Evolutionary conservation across 2,329 filamentous ascomycete genomes (phyloP).

Genomic region (Epichloe sylvatica): DNA sequence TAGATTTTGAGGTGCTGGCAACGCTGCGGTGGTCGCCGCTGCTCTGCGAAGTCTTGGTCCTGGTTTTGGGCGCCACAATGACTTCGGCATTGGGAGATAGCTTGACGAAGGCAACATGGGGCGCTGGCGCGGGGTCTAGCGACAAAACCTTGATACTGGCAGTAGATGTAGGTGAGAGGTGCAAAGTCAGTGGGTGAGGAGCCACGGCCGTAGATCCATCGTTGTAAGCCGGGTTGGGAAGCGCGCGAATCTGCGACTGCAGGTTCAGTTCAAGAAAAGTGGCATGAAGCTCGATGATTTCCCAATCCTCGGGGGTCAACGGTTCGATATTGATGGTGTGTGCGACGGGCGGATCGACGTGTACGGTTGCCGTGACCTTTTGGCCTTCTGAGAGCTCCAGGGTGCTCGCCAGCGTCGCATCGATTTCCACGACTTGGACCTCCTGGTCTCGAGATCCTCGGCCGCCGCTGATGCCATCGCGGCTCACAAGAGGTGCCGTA

Average conservation of each 20-base stretch:
- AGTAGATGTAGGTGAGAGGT: conserved; percentile 88
- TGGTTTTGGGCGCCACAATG: conserved; percentile 87
- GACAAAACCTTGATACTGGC: conserved; percentile 81
- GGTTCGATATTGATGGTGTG: conserved; percentile 97
- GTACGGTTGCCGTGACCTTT: conserved; percentile 57
- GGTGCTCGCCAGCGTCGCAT: conserved; percentile 66
- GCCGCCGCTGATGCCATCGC: conserved; percentile 53
- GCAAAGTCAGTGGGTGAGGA: conserved; percentile 73
- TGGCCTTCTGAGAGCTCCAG: conserved; percentile 69
- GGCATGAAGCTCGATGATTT: conserved; percentile 95
- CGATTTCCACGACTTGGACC: conserved; percentile 65
- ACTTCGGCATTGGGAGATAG: conserved; percentile 91
- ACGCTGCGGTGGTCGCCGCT: conserved; percentile 69
- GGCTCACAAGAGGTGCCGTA: conserved; percentile 55
- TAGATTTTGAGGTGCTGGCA: conserved; percentile 64
- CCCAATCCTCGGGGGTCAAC: conserved; percentile 87
- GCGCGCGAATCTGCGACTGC: conserved; percentile 77
- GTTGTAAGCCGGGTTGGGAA: conserved; percentile 68
- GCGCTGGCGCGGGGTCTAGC: conserved; percentile 58
- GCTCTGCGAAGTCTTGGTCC: conserved; percentile 52
- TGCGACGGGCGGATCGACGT: conserved; percentile 78
- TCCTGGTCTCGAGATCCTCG: conserved; percentile 61
- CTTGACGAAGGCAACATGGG: conserved; percentile 69
- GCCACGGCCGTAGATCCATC: conserved; percentile 35
- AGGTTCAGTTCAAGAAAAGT: conserved; percentile 92